Percentiles rank a stretch among this genome's conserved stretches.
These are phyloP conservation scores for Ceratorhiza oryzae-sativae DNA, from an alignment of 1,284 basidiomycete species.

Conservation along the genomic window DNA sequence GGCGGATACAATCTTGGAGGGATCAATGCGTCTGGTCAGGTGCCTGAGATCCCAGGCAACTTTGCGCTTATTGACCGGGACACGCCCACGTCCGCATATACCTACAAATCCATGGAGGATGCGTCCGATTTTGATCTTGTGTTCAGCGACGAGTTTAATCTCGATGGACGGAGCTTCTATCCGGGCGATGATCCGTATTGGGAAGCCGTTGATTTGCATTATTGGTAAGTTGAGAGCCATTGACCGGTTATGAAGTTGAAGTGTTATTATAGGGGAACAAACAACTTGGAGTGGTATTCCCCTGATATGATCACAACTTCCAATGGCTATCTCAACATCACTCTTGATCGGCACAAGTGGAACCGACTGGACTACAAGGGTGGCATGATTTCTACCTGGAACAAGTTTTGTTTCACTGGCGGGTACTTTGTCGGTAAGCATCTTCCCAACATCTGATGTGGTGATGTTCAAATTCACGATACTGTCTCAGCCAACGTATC, in stretches of 20 bases:
- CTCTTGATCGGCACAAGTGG: conserved; percentile 66
- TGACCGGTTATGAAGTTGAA: not conserved
- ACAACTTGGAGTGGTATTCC: conserved; percentile 75
- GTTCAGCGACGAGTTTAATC: conserved; percentile 93
- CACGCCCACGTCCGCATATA: conserved; percentile 65
- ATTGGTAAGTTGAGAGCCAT: conserved; percentile 60
- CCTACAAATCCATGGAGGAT: conserved; percentile 60
- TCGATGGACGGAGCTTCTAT: conserved; percentile 67
- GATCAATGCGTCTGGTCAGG: conserved; percentile 54
- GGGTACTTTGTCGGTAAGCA: conserved; percentile 66
- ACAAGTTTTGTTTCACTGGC: conserved; percentile 94
- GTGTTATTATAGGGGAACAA: conserved; percentile 53
- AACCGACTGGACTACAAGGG: conserved; percentile 54
- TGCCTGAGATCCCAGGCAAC: conserved; percentile 51
- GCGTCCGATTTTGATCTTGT: conserved; percentile 81
- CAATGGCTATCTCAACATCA: conserved; percentile 81
- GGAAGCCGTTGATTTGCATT: conserved; percentile 79
- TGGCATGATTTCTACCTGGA: conserved; percentile 69
- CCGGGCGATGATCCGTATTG: conserved; percentile 66
- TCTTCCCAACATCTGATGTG: conserved; percentile 44
- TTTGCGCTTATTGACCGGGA: conserved; percentile 65
- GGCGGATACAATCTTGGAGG: conserved; percentile 54
- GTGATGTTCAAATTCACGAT: conserved; percentile 46
- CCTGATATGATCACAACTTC: conserved; percentile 81
- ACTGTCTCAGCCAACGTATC: conserved; percentile 62